Conservation (phyloP, 768 basidiomycete genomes). For the Kwoniella botswanensis region DNA sequence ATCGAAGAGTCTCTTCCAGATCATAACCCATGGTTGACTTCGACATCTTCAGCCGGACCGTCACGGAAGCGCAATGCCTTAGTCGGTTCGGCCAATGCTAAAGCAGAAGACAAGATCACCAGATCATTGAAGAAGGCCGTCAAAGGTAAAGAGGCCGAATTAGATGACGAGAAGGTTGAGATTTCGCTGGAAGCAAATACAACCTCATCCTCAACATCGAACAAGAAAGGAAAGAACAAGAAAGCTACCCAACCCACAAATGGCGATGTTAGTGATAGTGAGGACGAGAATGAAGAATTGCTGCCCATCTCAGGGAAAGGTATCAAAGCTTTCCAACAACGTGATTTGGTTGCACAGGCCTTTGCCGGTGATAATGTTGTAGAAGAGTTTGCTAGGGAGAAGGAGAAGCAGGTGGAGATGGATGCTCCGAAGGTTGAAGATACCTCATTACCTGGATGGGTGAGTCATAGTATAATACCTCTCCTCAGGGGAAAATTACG, state of each 20-base stretch:
- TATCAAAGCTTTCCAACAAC: constrained; percentile 78
- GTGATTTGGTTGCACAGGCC: constrained; percentile 88
- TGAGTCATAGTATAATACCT: constrained; percentile 59
- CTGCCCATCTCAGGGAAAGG: constrained; percentile 54
- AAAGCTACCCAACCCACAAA: constrained; percentile 20
- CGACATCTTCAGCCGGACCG: constrained; percentile 61
- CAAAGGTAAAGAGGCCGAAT: constrained; percentile 73
- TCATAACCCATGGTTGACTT: constrained; percentile 81
- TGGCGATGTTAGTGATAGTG: constrained; percentile 55
- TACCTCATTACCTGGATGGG: constrained; percentile 93
- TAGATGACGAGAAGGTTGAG: constrained; percentile 80
- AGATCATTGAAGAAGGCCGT: constrained; percentile 74
- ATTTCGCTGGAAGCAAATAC: constrained; percentile 64
- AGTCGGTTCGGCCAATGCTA: constrained; percentile 62
- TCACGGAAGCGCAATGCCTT: constrained; percentile 76
- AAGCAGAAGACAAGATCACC: constrained; percentile 69
- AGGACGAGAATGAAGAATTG: constrained; percentile 60
- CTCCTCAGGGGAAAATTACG: neutral
- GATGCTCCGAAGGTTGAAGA: constrained; percentile 89
- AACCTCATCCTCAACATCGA: constrained; percentile 10
- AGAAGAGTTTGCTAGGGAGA: constrained; percentile 85
- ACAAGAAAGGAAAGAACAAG: constrained; percentile 49
- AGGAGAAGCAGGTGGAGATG: constrained; percentile 76
- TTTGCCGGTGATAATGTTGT: constrained; percentile 98
- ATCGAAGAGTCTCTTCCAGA: constrained; percentile 25